These are phyloP conservation scores for Hordeum marinum DNA, from an alignment of 176 grass and related monocot genomes.

Conservation along the genomic window DNA sequence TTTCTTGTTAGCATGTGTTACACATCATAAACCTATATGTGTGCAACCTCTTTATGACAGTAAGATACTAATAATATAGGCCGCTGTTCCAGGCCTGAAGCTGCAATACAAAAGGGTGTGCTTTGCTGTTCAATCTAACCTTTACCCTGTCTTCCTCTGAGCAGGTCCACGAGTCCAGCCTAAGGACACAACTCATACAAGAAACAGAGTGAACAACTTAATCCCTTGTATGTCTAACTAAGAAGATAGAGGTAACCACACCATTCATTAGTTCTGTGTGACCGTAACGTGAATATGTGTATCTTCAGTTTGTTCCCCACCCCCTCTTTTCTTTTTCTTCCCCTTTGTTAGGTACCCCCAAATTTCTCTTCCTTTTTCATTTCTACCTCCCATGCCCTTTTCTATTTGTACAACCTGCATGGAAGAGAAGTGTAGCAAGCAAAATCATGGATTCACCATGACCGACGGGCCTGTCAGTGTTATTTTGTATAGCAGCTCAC, in stretches of 20 bases:
- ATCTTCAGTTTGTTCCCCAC: constrained; percentile 2
- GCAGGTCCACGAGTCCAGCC: constrained; percentile 82
- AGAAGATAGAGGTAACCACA: constrained; percentile 50
- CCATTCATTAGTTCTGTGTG: constrained; percentile 44
- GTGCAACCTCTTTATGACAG: not conserved
- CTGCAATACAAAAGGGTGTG: not conserved
- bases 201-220: constrained; percentile 46
- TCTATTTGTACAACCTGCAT: constrained; percentile 36
- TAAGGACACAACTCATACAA: constrained; percentile 85
- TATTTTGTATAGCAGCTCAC: constrained; percentile 26
- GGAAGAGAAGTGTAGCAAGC: constrained; percentile 59
- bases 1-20: not conserved
- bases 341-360: constrained; percentile 21
- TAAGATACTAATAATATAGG: not conserved
- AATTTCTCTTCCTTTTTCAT: not conserved
- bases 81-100: not conserved
- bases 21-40: not conserved
- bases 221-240: constrained; percentile 43
- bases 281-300: constrained; percentile 49
- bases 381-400: constrained; percentile 23
- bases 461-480: constrained; percentile 12
- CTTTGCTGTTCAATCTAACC: constrained; percentile 13
- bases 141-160: constrained; percentile 14
- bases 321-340: not conserved
- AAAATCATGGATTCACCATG: constrained; percentile 39